Conservation (phyloP, 176 grass and related monocot species). For the Echinochloa phyllopogon region DNA sequence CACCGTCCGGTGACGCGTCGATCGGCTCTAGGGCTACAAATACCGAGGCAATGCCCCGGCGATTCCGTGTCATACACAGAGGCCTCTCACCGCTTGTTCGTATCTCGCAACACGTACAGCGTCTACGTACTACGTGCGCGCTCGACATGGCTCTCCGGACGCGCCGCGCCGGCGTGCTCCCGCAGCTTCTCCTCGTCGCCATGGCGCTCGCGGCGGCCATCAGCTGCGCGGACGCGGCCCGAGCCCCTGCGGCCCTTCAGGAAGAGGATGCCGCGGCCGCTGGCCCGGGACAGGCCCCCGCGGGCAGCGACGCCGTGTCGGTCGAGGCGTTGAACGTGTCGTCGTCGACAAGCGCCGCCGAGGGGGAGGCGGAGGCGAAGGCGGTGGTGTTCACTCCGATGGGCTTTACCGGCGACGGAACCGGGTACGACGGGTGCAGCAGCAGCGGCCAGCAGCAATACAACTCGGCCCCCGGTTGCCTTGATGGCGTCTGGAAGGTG, state of each 20-base stretch:
- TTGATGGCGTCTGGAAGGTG: no score
- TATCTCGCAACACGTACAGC: neutral
- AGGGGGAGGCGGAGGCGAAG: neutral
- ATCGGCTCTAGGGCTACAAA: neutral
- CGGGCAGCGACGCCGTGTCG: neutral
- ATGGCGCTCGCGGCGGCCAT: slow-evolving; percentile 25
- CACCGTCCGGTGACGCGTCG: neutral
- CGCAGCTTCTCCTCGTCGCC: slow-evolving; percentile 5
- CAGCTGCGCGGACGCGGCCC: neutral
- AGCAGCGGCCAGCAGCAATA: no score
- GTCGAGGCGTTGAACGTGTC: neutral
- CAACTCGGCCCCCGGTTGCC: no score
- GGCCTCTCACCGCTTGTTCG: neutral
- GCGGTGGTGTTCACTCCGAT: neutral
- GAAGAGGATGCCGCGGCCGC: neutral
- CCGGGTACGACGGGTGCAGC: no score
- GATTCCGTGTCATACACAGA: neutral
- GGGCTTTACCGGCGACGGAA: no score
- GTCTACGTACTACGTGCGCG: neutral
- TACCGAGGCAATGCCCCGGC: neutral
- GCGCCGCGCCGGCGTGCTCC: slow-evolving; percentile 2
- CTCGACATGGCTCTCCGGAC: neutral
- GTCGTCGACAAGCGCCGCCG: no score
- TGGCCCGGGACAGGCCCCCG: neutral
- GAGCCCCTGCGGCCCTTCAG: neutral